Base-by-base conservation (phyloP, 1,284 basidiomycete genomes). In the Dichomitus squalens region DNA sequence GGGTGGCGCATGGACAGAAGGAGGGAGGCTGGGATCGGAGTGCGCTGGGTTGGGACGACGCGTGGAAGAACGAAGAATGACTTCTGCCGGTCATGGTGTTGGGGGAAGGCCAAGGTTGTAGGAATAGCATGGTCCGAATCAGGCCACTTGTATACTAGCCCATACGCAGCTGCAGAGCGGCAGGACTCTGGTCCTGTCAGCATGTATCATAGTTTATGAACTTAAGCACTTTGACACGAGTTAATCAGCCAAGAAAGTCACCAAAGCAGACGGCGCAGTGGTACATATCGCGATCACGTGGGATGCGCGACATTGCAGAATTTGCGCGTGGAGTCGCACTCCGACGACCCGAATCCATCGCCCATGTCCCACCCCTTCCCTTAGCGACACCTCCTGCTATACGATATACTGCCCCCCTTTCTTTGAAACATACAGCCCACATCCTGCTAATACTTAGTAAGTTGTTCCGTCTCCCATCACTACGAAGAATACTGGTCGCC, bases 1-100 rank as follows among this genome's bases (percentile, higher is more conserved):
- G 87, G 87, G 79, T 82, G 1, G 73, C 77, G 20, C 76, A 82
- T 72, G 78, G 68, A 7, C 66, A 83, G 65, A 61, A 73, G 41
- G 77, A 76, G 48, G 75, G 76, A 3, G 58, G 70, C 0, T 90
- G 87, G 87, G 87, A 88, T 69, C 62, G 77, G 41, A 85, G 82
- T 64, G 84, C 78, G 18, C 69, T 88, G 23, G 88, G 88, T 0
- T 90, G 85, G 82, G 85, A 89, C 58, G 86, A 77, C 11, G 86
- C 86, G 0, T 90, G 87, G 88, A 76, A 79, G 58, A 58, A 51
- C 14, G 63, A 57, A 41, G 52, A 66, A 34, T 50, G 41, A 59
- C 14, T 11, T 7, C 9, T 31, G 11, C 38, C n/a, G 9, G 14
- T 29, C 14, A 29, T 14, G 18, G 7, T 25, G 20, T 52, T 14